Conservation (phyloP, 805 yeast species). For the Candida suzukii region DNA sequence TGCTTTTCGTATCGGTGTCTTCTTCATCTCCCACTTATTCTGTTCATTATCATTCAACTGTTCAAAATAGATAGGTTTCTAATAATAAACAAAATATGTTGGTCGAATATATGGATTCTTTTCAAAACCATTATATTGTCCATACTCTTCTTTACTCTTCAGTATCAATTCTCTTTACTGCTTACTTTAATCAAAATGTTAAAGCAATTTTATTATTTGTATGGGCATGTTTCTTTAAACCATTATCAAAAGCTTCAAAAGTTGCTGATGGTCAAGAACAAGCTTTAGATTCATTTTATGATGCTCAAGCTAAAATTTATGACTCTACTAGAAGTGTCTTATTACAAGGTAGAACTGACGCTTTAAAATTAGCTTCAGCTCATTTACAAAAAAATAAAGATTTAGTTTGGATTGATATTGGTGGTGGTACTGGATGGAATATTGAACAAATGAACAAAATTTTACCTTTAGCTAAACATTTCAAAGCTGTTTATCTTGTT, state of each 20-base stretch:
- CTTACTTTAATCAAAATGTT: not conserved
- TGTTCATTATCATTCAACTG: no score
- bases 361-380: slow-evolving; percentile 50
- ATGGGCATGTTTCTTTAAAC: slow-evolving; percentile 54
- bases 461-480: slow-evolving; percentile 38
- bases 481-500: slow-evolving; percentile 62
- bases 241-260: slow-evolving; percentile 33
- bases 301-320: slow-evolving; percentile 70
- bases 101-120: not conserved
- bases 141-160: not conserved
- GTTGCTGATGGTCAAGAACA: slow-evolving; percentile 43
- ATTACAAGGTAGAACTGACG: slow-evolving; percentile 64
- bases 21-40: no score
- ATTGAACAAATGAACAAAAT: slow-evolving; percentile 66
- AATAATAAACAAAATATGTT: not conserved
- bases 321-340: slow-evolving; percentile 63
- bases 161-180: not conserved
- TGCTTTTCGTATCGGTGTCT: no score
- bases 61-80: no score
- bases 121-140: not conserved
- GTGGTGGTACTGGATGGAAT: slow-evolving; percentile 84
- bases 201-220: slow-evolving; percentile 22
- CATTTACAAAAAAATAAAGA: slow-evolving; percentile 40
- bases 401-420: slow-evolving; percentile 71
- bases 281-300: slow-evolving; percentile 63